Evolutionary conservation across 768 basidiomycete genomes (phyloP).

Genomic region (Podaxis sp.): DNA sequence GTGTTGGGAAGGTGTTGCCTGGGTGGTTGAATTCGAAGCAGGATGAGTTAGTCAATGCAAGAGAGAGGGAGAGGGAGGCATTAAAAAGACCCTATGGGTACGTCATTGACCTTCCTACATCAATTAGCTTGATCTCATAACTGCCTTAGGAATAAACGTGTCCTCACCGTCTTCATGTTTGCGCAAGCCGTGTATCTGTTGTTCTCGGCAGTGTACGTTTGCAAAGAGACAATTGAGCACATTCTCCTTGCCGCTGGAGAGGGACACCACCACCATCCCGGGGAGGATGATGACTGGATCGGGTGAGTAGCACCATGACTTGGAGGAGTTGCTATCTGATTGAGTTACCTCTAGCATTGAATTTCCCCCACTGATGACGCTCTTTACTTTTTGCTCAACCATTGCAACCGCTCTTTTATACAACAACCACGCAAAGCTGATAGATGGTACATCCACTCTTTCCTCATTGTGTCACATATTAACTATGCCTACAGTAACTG

Average conservation of each 20-base stretch:
- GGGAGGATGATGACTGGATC: constrained; percentile 48
- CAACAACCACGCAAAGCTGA: constrained; percentile 61
- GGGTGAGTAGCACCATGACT: constrained; percentile 25
- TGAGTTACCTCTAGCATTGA: constrained; percentile 39
- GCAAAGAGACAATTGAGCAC: constrained; percentile 96
- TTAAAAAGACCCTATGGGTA: constrained; percentile 59
- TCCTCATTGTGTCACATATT: not conserved
- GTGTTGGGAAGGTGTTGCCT: constrained; percentile 41
- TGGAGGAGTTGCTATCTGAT: not conserved
- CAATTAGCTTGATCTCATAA: constrained; percentile 8
- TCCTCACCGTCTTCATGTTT: constrained; percentile 73
- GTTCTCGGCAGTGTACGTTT: constrained; percentile 93
- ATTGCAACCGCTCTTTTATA: constrained; percentile 53
- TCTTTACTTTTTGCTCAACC: constrained; percentile 53
- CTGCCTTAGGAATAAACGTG: constrained; percentile 50
- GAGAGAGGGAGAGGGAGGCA: constrained; percentile 27
- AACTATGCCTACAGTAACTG: constrained; percentile 39
- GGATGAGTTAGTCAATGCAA: constrained; percentile 17
- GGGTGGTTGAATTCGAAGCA: constrained; percentile 29
- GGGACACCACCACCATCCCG: constrained; percentile 62
- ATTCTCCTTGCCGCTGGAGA: constrained; percentile 63
- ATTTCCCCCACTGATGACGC: constrained; percentile 57
- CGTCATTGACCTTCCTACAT: constrained; percentile 13
- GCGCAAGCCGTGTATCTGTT: constrained; percentile 91
- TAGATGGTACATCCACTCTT: constrained; percentile 45